Evolutionary conservation across 2,329 filamentous ascomycete genomes (phyloP).

Genomic region (Cladophialophora chaetospira): DNA sequence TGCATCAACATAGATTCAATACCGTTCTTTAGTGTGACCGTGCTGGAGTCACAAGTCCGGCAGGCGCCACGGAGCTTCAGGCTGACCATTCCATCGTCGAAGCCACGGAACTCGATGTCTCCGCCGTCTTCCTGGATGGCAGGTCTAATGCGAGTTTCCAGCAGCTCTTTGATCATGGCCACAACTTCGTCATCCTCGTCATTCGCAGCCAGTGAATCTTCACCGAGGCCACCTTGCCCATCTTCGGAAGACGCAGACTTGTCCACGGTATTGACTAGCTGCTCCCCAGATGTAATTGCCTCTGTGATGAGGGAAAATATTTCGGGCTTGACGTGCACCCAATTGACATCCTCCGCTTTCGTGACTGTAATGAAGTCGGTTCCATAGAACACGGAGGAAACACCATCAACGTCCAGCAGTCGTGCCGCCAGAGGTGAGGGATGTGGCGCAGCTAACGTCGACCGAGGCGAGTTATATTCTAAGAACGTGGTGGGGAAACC

Average conservation of each 20-base stretch:
- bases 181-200: constrained; percentile 93
- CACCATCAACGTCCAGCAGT: constrained; percentile 89
- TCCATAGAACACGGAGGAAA: constrained; percentile 94
- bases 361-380: constrained; percentile 95
- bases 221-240: constrained; percentile 52
- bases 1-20: constrained; percentile 99
- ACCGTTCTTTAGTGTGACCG: constrained; percentile 93
- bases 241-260: constrained; percentile 54
- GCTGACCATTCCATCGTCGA: constrained; percentile 79
- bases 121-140: constrained; percentile 97
- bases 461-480: constrained; percentile 87
- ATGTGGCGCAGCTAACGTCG: constrained; percentile 83
- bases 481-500: constrained; percentile 74
- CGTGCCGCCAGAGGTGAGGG: constrained; percentile 88
- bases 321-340: constrained; percentile 94
- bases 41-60: constrained; percentile 93
- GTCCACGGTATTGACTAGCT: constrained; percentile 72
- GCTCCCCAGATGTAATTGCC: constrained; percentile 78
- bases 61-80: constrained; percentile 91
- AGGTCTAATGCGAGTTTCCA: constrained; percentile 91
- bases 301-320: constrained; percentile 95
- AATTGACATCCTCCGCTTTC: constrained; percentile 83
- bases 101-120: constrained; percentile 93
- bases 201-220: constrained; percentile 77
- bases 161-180: constrained; percentile 96